A percentile compares a stretch with the other conserved stretches of the same genome.
These are phyloP conservation scores for Macrolepiota albuminosa DNA, from an alignment of 768 basidiomycete species.

Conservation along the genomic window DNA sequence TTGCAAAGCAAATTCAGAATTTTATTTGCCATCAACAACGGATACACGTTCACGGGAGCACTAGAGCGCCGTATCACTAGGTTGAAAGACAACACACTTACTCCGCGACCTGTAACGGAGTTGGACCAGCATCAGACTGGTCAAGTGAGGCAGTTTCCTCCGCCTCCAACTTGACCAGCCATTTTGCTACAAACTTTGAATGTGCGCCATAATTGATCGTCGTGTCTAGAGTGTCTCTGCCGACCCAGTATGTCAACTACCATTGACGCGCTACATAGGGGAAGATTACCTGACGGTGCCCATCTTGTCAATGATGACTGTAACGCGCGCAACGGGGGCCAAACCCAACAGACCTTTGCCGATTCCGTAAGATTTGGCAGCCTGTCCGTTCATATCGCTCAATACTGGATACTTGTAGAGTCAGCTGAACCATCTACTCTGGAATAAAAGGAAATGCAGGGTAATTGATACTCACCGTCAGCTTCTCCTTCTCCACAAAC, in stretches of 20 bases:
- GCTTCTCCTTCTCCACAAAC: constrained; percentile 67
- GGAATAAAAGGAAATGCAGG: no score
- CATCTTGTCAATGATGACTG: constrained; percentile 70
- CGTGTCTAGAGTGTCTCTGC: constrained; percentile 55
- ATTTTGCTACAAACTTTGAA: constrained; percentile 65
- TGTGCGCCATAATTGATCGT: constrained; percentile 64
- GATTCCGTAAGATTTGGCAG: constrained; percentile 60
- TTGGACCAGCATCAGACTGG: not conserved
- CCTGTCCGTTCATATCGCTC: constrained; percentile 62
- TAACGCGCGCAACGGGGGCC: constrained; percentile 53
- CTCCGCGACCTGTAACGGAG: not conserved
- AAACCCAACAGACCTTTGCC: constrained; percentile 67
- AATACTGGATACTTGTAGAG: constrained; percentile 62
- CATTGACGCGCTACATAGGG: not conserved
- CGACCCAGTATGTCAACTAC: not conserved
- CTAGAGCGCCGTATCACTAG: not conserved
- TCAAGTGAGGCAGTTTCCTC: constrained; percentile 7
- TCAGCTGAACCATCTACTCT: not conserved
- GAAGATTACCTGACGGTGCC: constrained; percentile 59
- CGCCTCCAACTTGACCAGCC: constrained; percentile 40
- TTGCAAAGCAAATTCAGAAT: not conserved
- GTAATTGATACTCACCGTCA: constrained; percentile 41
- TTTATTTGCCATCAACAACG: not conserved
- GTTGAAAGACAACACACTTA: not conserved
- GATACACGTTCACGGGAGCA: not conserved